A percentile compares a stretch with the other conserved stretches of the same genome.
Evolutionary conservation across 495 filamentous ascomycete species (phyloP).

Genomic region (Stereocaulon alpinum): DNA sequence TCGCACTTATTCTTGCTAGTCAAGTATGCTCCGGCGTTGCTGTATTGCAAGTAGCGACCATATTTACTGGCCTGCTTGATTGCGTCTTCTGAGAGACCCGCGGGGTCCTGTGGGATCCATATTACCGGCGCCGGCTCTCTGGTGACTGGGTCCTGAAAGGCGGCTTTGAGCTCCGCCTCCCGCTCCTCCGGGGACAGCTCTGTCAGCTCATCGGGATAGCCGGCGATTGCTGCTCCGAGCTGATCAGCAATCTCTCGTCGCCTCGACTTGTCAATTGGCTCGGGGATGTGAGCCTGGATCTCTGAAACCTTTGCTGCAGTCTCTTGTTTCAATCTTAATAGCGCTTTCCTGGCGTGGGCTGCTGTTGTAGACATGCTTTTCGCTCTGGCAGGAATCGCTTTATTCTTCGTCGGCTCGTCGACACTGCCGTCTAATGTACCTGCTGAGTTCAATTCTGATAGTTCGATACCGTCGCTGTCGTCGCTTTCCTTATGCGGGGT

Average conservation of each 20-base stretch:
- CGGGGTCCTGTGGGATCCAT: conserved; percentile 90
- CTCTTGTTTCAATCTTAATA: conserved; percentile 26
- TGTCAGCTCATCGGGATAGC: conserved; percentile 81
- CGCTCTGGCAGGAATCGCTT: too few species aligned
- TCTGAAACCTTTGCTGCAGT: conserved; percentile 48
- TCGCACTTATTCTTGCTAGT: conserved; percentile 57
- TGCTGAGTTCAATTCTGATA: conserved; percentile 2
- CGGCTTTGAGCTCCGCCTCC: conserved; percentile 75
- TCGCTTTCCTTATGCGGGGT: conserved; percentile 36
- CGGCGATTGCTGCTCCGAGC: conserved; percentile 31
- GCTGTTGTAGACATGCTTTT: conserved; percentile 19
- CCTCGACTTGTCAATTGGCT: conserved; percentile 20
- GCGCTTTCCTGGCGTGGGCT: conserved; percentile 14
- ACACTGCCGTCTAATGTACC: conserved; percentile 26
- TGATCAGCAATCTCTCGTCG: conserved; percentile 20
- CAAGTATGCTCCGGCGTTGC: conserved; percentile 77
- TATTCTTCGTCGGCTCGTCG: conserved; percentile 20
- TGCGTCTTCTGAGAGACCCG: conserved; percentile 85
- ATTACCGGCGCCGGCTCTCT: conserved; percentile 76
- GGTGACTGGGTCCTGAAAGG: conserved; percentile 87
- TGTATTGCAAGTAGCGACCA: conserved; percentile 79
- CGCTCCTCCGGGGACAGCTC: conserved; percentile 86
- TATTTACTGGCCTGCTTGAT: conserved; percentile 64
- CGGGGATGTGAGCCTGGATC: conserved; percentile 36
- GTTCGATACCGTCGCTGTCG: conserved; percentile 24